Evolutionary conservation across 2,329 filamentous ascomycete genomes (phyloP).

Genomic region (Pseudogymnoascus verrucosus): DNA sequence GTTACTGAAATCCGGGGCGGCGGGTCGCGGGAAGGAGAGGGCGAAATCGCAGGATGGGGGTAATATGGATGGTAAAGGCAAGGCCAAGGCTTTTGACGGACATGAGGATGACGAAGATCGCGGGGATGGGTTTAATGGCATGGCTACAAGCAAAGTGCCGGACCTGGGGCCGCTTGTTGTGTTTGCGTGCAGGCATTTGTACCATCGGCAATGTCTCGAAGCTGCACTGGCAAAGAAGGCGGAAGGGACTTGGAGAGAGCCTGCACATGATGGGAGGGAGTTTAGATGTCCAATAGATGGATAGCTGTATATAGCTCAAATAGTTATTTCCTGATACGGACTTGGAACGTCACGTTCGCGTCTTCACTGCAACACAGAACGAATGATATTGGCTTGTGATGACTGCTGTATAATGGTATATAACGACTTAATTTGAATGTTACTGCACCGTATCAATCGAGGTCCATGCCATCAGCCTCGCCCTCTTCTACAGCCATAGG

Average conservation of each 20-base stretch:
- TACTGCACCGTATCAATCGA: constrained; percentile 1
- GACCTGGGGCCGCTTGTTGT: constrained; percentile 59
- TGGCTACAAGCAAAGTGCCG: constrained; percentile 33
- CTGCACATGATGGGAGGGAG: constrained; percentile 42
- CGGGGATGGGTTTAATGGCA: constrained; percentile 20
- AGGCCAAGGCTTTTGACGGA: constrained; percentile 38
- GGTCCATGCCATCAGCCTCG: constrained; percentile 4
- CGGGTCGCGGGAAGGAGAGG: constrained; percentile 19
- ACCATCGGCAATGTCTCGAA: constrained; percentile 63
- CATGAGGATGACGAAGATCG: constrained; percentile 35
- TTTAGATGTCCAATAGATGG: constrained; percentile 33
- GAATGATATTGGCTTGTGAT: no score
- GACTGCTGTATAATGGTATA: neutral
- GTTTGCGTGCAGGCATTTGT: constrained; percentile 63
- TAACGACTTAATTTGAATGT: neutral
- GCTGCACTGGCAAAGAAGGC: constrained; percentile 47
- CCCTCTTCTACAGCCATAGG: neutral
- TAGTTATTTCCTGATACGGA: neutral
- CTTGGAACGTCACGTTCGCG: neutral
- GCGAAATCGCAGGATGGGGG: constrained; percentile 4
- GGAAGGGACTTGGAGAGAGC: constrained; percentile 44
- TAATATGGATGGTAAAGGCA: constrained; percentile 36
- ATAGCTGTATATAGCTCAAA: constrained; percentile 18
- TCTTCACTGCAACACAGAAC: neutral
- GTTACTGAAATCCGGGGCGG: constrained; percentile 25